Conservation (phyloP, 768 basidiomycete species). For the Nidula microcarpa region DNA sequence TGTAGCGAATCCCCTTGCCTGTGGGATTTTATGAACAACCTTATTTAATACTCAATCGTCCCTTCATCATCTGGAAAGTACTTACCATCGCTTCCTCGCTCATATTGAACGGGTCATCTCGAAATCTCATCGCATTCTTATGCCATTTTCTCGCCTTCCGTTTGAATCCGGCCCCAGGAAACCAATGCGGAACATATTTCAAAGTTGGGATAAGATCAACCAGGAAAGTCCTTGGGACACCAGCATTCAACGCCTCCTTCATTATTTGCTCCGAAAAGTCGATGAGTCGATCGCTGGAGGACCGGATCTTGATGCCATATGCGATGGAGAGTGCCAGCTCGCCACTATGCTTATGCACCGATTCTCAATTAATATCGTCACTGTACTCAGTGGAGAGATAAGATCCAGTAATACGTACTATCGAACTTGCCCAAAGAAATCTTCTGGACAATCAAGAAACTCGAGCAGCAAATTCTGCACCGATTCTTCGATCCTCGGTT, state of each 20-base stretch:
- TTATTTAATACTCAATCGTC: background rate
- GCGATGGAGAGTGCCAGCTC: conserved; percentile 18
- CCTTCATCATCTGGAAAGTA: background rate
- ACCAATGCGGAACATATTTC: conserved; percentile 45
- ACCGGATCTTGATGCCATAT: conserved; percentile 35
- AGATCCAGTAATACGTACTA: no score
- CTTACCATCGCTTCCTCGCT: conserved; percentile 12
- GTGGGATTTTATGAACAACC: background rate
- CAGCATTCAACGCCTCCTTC: conserved; percentile 20
- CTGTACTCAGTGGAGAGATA: no score
- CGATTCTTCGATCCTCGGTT: no score
- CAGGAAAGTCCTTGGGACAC: conserved; percentile 30
- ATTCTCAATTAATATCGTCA: no score
- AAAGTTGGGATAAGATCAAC: conserved; percentile 32
- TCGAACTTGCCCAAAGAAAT: no score
- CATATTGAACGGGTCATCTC: conserved; percentile 25
- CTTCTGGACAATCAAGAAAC: no score
- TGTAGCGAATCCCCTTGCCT: conserved; percentile 15
- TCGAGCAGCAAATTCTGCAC: no score
- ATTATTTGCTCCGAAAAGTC: conserved; percentile 26
- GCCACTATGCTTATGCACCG: background rate
- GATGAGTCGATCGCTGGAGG: conserved; percentile 34
- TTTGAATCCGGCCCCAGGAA: conserved; percentile 55
- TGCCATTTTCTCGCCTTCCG: conserved; percentile 42
- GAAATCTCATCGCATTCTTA: conserved; percentile 22